Evolutionary conservation across 2,329 filamentous ascomycete species (phyloP).

Genomic region (Fusarium illudens): DNA sequence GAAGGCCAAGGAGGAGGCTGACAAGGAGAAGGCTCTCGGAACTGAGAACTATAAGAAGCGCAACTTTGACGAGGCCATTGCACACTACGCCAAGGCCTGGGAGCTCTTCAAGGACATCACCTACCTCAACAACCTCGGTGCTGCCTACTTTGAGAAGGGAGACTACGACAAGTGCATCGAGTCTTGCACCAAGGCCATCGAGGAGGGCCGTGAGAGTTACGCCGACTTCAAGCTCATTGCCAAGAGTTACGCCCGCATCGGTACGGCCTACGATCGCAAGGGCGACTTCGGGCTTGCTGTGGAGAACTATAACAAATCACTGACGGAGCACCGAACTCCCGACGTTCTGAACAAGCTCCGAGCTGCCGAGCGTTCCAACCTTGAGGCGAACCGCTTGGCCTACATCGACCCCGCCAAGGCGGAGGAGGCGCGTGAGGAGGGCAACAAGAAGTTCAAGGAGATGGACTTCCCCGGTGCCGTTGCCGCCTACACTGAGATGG

Average conservation of each 20-base stretch:
- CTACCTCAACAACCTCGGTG: constrained; percentile 95
- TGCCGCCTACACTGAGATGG: constrained; percentile 94
- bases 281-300: constrained; percentile 83
- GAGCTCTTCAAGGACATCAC: constrained; percentile 95
- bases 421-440: constrained; percentile 92
- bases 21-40: constrained; percentile 92
- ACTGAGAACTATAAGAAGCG: constrained; percentile 99
- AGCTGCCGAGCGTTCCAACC: constrained; percentile 86
- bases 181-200: constrained; percentile 84
- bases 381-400: constrained; percentile 75
- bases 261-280: constrained; percentile 90
- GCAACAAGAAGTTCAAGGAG: constrained; percentile 97
- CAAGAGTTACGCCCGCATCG: constrained; percentile 97
- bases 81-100: constrained; percentile 95
- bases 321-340: constrained; percentile 96
- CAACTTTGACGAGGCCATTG: constrained; percentile 92
- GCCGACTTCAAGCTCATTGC: constrained; percentile 99
- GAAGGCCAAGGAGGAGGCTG: constrained; percentile 90
- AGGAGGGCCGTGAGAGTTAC: constrained; percentile 87
- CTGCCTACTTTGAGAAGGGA: constrained; percentile 94
- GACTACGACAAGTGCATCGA: constrained; percentile 90
- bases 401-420: constrained; percentile 93
- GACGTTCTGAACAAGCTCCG: constrained; percentile 94
- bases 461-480: constrained; percentile 95
- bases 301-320: constrained; percentile 88